Conservation (phyloP, 768 basidiomycete genomes). For the Trametes maxima region DNA sequence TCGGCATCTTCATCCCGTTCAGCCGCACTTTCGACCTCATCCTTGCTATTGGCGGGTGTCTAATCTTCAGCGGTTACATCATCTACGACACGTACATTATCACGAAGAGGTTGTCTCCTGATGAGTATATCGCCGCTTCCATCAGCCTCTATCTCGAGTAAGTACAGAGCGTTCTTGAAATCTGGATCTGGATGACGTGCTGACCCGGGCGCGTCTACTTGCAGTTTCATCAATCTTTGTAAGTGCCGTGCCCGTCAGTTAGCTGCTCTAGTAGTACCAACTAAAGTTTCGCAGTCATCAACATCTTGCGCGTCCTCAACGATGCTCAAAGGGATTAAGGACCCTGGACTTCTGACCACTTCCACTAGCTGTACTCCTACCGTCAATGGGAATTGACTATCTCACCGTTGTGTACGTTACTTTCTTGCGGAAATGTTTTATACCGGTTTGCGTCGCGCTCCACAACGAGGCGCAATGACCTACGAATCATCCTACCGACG, state of each 20-base stretch:
- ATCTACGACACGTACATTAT: slow-evolving; percentile 91
- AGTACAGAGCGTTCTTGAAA: slow-evolving; percentile 33
- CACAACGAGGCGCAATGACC: too few species aligned
- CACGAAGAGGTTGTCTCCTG: slow-evolving; percentile 85
- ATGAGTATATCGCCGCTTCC: slow-evolving; percentile 90
- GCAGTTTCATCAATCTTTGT: slow-evolving; percentile 87
- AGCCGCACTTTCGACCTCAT: slow-evolving; percentile 77
- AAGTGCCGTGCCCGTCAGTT: slow-evolving; percentile 36
- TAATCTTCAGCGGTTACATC: slow-evolving; percentile 89
- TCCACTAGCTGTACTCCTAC: not conserved
- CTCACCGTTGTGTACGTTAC: not conserved
- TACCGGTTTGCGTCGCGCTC: too few species aligned
- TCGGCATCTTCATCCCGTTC: slow-evolving; percentile 89
- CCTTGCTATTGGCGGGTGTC: slow-evolving; percentile 73
- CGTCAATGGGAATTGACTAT: not conserved
- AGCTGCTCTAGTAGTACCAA: not conserved
- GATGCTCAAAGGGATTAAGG: slow-evolving; percentile 37
- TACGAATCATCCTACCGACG: too few species aligned
- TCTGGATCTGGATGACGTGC: slow-evolving; percentile 21
- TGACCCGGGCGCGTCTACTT: slow-evolving; percentile 17
- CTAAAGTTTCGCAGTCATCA: slow-evolving; percentile 59
- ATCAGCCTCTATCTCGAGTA: slow-evolving; percentile 95
- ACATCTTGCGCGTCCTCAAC: slow-evolving; percentile 81
- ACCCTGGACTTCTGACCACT: not conserved
- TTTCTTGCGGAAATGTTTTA: not conserved